phyloP scores from a whole-genome alignment of 768 basidiomycete genomes.

The Serendipita sp. region DNA sequence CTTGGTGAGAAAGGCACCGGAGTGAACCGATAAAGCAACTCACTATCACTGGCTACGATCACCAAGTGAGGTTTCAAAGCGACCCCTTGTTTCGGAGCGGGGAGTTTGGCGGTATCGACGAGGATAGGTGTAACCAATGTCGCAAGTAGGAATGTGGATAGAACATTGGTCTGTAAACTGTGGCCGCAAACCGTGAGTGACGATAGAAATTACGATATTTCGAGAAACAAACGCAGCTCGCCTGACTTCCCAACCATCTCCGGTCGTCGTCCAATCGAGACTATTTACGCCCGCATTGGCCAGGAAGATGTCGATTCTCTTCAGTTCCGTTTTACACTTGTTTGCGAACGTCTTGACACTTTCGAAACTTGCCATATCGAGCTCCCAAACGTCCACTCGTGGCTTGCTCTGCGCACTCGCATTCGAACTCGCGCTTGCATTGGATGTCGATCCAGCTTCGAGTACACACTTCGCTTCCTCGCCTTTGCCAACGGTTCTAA shows the following conservation, averaged over 20 bases:
- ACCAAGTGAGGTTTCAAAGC: constrained; percentile 4
- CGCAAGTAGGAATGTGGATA: constrained; percentile 7
- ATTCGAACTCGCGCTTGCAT: neutral
- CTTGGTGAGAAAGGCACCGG: neutral
- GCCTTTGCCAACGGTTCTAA: constrained; percentile 19
- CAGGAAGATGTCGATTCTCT: constrained; percentile 8
- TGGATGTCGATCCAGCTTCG: neutral
- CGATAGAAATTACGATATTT: neutral
- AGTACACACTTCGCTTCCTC: constrained; percentile 5
- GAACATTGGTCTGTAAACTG: constrained; percentile 10
- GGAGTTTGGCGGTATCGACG: constrained; percentile 1
- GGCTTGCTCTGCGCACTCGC: neutral
- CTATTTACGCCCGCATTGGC: constrained; percentile 8
- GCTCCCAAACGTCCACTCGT: constrained; percentile 6
- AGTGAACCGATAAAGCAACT: neutral
- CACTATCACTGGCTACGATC: constrained; percentile 6
- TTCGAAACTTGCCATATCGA: constrained; percentile 7
- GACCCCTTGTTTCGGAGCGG: neutral
- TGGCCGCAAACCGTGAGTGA: neutral
- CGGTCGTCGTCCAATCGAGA: neutral
- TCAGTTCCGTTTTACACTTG: constrained; percentile 6
- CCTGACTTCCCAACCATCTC: constrained; percentile 9
- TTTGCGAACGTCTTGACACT: constrained; percentile 7
- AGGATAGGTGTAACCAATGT: constrained; percentile 6
- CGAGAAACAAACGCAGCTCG: neutral